Base-by-base conservation (phyloP, 2,329 filamentous ascomycete species). In the Penicillium sp. region DNA sequence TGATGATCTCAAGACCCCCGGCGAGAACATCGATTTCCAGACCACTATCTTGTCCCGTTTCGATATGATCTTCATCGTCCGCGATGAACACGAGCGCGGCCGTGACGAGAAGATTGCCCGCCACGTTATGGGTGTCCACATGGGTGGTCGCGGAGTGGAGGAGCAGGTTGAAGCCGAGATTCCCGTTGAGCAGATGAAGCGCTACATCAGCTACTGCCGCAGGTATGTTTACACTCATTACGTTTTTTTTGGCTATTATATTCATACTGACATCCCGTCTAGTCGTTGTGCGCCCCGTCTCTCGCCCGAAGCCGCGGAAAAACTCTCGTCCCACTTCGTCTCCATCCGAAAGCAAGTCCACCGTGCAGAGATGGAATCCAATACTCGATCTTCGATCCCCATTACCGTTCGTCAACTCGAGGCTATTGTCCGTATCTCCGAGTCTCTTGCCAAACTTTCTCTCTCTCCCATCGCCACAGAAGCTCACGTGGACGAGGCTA, bases 41-140 rank as follows among this genome's bases (percentile, higher is more conserved):
- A 99, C 94, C 0, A 99, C 94, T 4, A 97, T 99, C 69, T 74
- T 99, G 64, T 97, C 93, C 2, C 90, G 94, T 83, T 99, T 99
- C 74, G 94, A 99, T 76, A 97, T 99, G 91, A 97, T 99, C 65
- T 99, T 97, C 80, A 97, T 99, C 65, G 93, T 99, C 61, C 91
- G 90, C 67, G 94, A 99, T 74, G 92, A 96, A 61, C 94, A 99
- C 74, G 91, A 93, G 61, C 85, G 91, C 44, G 88, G 86, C 57
- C 90, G 93, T 69, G 94, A 99, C 71, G 91, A 97, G 79, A 88
- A 84, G 4, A 97, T 99, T 70, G 94, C 94, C 13, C 93, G 89
- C 72, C 94, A 99, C 84, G 93, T 99, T 71, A 96, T 99, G 87
- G 87, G 89, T 45, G 93, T 99, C 63, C 93, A 97, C 69, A 97